phyloP scores from a whole-genome alignment of 2,329 filamentous ascomycete species.

The Botrytis hyacinthi region DNA sequence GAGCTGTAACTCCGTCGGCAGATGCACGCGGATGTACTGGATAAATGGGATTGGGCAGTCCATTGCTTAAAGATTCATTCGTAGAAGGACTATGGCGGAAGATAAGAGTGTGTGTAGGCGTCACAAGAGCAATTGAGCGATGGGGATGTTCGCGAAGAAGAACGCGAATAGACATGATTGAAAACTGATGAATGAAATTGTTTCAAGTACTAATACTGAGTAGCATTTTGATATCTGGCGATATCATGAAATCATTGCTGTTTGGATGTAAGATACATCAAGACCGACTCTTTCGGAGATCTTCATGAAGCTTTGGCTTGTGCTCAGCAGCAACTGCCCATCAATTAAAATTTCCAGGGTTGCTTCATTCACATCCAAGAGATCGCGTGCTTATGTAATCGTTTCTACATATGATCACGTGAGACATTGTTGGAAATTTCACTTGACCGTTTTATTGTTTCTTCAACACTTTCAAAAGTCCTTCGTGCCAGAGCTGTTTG shows the following conservation, averaged over 20 bases:
- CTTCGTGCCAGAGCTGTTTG: not conserved
- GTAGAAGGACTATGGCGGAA: slow-evolving; percentile 73
- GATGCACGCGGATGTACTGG: slow-evolving; percentile 45
- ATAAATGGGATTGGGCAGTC: slow-evolving; percentile 54
- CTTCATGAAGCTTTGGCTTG: not conserved
- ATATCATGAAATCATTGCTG: slow-evolving; percentile 15
- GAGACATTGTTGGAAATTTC: not conserved
- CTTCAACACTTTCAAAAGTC: not conserved
- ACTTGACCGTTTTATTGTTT: not conserved
- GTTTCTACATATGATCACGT: not conserved
- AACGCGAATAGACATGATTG: slow-evolving; percentile 39
- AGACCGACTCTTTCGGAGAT: slow-evolving; percentile 1
- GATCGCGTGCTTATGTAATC: not conserved
- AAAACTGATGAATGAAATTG: slow-evolving; percentile 17
- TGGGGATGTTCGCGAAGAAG: slow-evolving; percentile 76
- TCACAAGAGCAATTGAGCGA: slow-evolving; percentile 83
- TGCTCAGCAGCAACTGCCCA: slow-evolving; percentile 3
- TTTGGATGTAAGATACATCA: slow-evolving; percentile 11
- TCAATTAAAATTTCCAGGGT: not conserved
- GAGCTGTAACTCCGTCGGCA: slow-evolving; percentile 28
- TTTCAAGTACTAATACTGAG: slow-evolving; percentile 17
- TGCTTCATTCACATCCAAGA: not conserved
- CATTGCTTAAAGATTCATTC: slow-evolving; percentile 58
- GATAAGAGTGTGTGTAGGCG: slow-evolving; percentile 75
- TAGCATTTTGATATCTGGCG: slow-evolving; percentile 20